Conservation (phyloP, 371 early-diverging fungal genomes). For the Mortierella sp. region DNA sequence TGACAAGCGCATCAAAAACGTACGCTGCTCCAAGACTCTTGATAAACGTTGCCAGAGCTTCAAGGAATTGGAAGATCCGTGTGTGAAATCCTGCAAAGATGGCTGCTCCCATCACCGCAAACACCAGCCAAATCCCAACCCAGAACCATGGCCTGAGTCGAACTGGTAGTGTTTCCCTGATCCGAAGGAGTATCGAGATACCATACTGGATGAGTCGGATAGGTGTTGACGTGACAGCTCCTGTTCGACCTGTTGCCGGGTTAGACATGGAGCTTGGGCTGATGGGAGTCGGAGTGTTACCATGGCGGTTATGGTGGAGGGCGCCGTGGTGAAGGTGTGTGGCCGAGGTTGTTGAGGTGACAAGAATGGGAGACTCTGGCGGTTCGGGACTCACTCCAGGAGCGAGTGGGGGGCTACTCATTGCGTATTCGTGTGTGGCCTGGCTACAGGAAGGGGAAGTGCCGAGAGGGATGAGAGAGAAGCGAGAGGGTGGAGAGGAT, state of each 20-base stretch:
- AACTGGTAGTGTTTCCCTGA: constrained; percentile 24
- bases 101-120: constrained; percentile 10
- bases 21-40: constrained; percentile 45
- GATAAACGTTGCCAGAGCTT: constrained; percentile 28
- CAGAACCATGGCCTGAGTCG: constrained; percentile 41
- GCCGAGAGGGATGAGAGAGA: background rate
- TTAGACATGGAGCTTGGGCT: background rate
- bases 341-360: constrained; percentile 10
- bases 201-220: constrained; percentile 23
- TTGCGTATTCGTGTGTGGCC: background rate
- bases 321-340: constrained; percentile 9
- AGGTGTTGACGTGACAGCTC: constrained; percentile 26
- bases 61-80: constrained; percentile 33
- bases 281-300: background rate
- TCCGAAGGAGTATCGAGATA: constrained; percentile 24
- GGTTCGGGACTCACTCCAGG: constrained; percentile 4
- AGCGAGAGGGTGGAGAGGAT: background rate
- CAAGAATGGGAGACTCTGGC: constrained; percentile 3
- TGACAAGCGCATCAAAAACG: background rate
- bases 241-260: background rate
- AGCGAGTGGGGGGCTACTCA: constrained; percentile 9
- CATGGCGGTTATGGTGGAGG: constrained; percentile 5
- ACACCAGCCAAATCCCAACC: constrained; percentile 38
- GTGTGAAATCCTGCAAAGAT: constrained; percentile 38
- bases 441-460: background rate